Conservation (phyloP, 2,329 filamentous ascomycete genomes). For the Hypoxylon sp. region DNA sequence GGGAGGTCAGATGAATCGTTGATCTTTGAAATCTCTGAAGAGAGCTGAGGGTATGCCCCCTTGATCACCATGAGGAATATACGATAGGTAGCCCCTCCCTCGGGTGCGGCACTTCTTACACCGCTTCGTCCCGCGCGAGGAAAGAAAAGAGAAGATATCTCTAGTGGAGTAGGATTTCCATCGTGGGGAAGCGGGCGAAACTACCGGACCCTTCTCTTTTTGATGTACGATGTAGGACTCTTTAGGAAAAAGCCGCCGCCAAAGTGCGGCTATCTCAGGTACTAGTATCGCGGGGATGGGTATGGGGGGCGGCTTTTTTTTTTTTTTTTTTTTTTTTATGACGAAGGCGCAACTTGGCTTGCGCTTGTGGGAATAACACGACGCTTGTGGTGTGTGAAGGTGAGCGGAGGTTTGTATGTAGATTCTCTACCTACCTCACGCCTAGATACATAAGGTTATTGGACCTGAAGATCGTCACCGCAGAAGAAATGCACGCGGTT, state of each 20-base stretch:
- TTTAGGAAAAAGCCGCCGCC: background rate
- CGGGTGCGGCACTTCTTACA: background rate
- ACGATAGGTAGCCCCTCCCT: background rate
- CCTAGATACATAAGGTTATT: background rate
- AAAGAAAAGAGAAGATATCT: background rate
- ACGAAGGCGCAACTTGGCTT: background rate
- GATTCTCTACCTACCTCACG: background rate
- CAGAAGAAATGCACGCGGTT: constrained; percentile 8
- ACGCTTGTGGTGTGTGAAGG: background rate
- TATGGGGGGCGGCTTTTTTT: no score
- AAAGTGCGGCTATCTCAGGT: constrained; percentile 1
- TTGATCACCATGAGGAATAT: background rate
- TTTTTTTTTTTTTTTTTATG: no score
- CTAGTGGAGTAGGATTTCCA: background rate
- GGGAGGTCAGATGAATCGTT: constrained; percentile 13
- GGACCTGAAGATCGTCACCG: constrained; percentile 24
- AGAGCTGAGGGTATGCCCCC: constrained; percentile 3
- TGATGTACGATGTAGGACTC: background rate
- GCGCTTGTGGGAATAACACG: background rate
- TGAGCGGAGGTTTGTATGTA: constrained; percentile 3
- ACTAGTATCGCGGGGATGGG: background rate
- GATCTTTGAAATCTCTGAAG: background rate
- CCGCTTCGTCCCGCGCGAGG: background rate
- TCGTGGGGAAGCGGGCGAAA: constrained; percentile 2
- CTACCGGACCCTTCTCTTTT: background rate